Evolutionary conservation across 805 yeast genomes (phyloP).

Genomic region (Candida nemodendra): DNA sequence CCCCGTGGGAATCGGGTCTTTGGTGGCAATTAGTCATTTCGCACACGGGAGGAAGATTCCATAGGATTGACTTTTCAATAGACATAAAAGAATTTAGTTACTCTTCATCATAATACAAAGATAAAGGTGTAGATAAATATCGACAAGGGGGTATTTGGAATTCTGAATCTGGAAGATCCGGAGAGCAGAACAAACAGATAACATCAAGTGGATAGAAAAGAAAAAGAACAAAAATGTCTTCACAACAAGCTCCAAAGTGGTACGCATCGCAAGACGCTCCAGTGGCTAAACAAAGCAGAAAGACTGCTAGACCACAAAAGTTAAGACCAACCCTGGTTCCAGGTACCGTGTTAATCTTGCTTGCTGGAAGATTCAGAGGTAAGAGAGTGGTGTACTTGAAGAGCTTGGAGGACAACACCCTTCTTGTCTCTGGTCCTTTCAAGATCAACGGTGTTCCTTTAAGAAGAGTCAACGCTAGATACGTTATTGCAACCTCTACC

Average conservation of each 20-base stretch:
- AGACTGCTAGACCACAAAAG: conserved; percentile 89
- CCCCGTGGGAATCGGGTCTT: too few relatives aligned
- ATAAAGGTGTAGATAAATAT: too few relatives aligned
- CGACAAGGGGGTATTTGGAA: too few relatives aligned
- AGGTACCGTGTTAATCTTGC: conserved; percentile 65
- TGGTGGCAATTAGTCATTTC: too few relatives aligned
- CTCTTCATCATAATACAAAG: too few relatives aligned
- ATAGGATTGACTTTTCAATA: too few relatives aligned
- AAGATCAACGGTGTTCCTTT: conserved; percentile 99
- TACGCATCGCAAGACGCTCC: conserved; percentile 90
- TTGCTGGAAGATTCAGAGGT: conserved; percentile 99
- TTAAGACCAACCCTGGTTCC: conserved; percentile 69
- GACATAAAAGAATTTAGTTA: too few relatives aligned
- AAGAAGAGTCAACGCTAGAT: conserved; percentile 98
- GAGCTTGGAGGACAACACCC: conserved; percentile 96
- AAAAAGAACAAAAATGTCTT: too few relatives aligned
- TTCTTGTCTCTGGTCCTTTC: conserved; percentile 98
- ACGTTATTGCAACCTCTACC: conserved; percentile 98
- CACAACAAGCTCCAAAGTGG: conserved; percentile 74
- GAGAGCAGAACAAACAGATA: too few relatives aligned
- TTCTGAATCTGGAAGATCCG: too few relatives aligned
- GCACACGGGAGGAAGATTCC: too few relatives aligned
- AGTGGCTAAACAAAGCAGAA: conserved; percentile 86
- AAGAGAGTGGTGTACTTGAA: conserved; percentile 98
- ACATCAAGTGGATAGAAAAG: too few relatives aligned